Percentiles rank a stretch among this genome's conserved stretches.
phyloP scores from a whole-genome alignment of 2,329 filamentous ascomycete species.

The Fusarium tjaetaba region DNA sequence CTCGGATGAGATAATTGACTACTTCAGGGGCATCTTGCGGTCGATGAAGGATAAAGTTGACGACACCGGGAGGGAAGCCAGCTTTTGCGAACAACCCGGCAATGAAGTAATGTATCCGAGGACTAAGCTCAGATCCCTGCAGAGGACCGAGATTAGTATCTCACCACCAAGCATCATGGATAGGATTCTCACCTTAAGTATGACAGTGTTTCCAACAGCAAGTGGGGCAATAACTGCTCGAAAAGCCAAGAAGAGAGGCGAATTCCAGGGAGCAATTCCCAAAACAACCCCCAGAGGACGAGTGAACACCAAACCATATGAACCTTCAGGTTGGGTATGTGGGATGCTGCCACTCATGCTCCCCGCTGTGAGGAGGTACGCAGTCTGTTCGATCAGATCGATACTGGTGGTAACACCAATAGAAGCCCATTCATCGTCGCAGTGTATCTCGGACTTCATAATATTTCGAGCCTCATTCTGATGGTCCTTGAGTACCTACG shows the following conservation, averaged over 20 bases:
- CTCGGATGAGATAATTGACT: neutral
- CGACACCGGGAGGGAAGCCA: neutral
- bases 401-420: neutral
- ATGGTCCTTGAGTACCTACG: neutral
- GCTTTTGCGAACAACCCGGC: neutral
- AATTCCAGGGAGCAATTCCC: neutral
- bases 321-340: neutral
- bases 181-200: neutral
- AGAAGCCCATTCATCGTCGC: neutral
- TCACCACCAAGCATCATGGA: rapidly evolving
- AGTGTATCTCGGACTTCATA: neutral
- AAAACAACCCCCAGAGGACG: neutral
- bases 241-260: neutral
- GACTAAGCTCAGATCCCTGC: neutral
- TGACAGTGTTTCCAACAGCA: neutral
- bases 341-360: neutral
- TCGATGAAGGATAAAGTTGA: neutral
- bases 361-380: neutral
- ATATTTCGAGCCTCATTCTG: neutral
- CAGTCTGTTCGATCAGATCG: neutral
- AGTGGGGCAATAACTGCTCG: neutral
- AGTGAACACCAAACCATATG: neutral
- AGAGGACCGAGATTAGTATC: neutral
- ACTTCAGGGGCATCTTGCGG: neutral
- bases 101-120: neutral